Evolutionary conservation across 108 stramenopile species (phyloP).

Genomic region (Chaetoceros tenuissimus): DNA sequence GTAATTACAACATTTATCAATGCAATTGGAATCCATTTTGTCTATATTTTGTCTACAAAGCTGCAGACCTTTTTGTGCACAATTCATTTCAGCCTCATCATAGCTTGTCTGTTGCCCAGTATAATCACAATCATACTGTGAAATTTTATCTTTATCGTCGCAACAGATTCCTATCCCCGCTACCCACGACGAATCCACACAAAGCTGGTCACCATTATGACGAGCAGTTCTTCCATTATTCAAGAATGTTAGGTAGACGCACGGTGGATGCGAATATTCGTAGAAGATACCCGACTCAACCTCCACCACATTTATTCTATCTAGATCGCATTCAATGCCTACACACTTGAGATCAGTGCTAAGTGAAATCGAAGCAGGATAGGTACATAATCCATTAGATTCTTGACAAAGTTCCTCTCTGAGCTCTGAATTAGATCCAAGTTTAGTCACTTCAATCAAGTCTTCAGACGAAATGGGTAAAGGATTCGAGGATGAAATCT

Average conservation of each 20-base stretch:
- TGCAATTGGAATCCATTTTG: not conserved
- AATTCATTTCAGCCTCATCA: conserved; percentile 20
- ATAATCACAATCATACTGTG: conserved; percentile 8
- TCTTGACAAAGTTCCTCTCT: conserved; percentile 28
- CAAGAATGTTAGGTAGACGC: conserved; percentile 42
- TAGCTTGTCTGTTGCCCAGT: conserved; percentile 29
- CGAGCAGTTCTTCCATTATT: conserved; percentile 30
- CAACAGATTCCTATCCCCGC: conserved; percentile 29
- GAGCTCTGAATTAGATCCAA: conserved; percentile 17
- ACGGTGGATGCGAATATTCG: conserved; percentile 37
- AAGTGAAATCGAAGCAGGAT: conserved; percentile 18
- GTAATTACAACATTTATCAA: not conserved
- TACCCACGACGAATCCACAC: conserved; percentile 22
- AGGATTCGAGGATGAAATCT: conserved; percentile 8
- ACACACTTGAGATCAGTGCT: conserved; percentile 16
- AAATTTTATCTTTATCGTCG: not conserved
- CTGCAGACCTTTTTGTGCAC: not conserved
- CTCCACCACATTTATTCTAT: conserved; percentile 34
- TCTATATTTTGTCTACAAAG: not conserved
- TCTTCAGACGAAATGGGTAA: conserved; percentile 14
- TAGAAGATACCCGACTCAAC: conserved; percentile 27
- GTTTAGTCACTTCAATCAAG: conserved; percentile 13
- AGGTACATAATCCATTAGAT: conserved; percentile 22
- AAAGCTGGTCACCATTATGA: not conserved
- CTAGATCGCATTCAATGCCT: conserved; percentile 32